phyloP scores from a whole-genome alignment of 345 rosid species.

The Pistacia integerrima region DNA sequence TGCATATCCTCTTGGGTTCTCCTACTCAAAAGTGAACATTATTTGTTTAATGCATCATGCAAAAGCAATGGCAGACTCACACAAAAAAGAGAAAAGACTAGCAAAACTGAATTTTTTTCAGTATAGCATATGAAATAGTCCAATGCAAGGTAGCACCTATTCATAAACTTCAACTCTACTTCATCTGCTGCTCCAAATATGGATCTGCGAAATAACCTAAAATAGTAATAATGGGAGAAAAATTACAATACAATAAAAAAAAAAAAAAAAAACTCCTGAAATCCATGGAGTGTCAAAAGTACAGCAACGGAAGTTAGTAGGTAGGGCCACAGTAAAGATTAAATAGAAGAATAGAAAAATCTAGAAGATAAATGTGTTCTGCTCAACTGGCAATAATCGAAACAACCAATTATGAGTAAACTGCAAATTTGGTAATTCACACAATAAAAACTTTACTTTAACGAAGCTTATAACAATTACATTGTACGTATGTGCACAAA shows the following conservation, averaged over 20 bases:
- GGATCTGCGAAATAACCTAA: conserved; percentile 56
- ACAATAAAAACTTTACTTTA: too few relatives aligned
- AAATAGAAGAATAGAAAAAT: neutral
- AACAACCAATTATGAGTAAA: neutral
- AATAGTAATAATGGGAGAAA: neutral
- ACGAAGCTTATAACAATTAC: too few relatives aligned
- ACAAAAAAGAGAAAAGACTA: neutral
- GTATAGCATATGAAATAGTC: conserved; percentile 2
- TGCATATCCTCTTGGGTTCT: conserved; percentile 59
- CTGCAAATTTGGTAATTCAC: neutral
- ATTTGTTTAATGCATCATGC: conserved; percentile 2
- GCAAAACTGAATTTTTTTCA: neutral
- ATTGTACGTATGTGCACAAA: too few relatives aligned
- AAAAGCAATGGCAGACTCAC: neutral
- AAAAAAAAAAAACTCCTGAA: neutral
- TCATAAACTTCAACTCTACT: conserved; percentile 70
- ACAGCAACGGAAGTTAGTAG: neutral
- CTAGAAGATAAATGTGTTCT: neutral
- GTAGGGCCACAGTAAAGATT: neutral
- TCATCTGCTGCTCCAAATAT: conserved; percentile 72
- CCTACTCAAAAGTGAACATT: conserved; percentile 32
- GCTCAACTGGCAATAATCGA: neutral
- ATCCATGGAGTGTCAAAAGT: neutral
- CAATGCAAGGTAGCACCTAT: conserved; percentile 42
- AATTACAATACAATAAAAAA: neutral